These are phyloP conservation scores for Cutaneotrichosporon dermatis DNA, from an alignment of 1,284 basidiomycete genomes.

Conservation along the genomic window DNA sequence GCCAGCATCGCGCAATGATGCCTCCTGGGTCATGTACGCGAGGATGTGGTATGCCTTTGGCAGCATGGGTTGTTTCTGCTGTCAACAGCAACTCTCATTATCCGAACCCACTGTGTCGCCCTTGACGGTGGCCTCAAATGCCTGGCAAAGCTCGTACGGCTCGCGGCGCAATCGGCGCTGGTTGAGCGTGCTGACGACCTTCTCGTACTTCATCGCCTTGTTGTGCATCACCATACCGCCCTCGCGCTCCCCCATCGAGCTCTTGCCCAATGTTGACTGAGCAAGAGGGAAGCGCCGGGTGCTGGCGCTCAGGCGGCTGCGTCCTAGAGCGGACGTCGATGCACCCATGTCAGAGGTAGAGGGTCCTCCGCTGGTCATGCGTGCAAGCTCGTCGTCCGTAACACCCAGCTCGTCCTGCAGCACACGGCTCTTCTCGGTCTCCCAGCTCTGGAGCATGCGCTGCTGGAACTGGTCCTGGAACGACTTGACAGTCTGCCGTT, in stretches of 20 bases:
- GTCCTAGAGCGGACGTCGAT: slow-evolving; percentile 22
- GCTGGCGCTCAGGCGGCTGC: slow-evolving; percentile 33
- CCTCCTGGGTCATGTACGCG: slow-evolving; percentile 51
- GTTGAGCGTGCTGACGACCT: slow-evolving; percentile 62
- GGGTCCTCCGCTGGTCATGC: slow-evolving; percentile 14
- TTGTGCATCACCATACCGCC: slow-evolving; percentile 61
- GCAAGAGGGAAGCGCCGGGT: slow-evolving; percentile 38
- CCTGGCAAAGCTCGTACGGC: slow-evolving; percentile 34
- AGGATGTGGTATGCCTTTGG: slow-evolving; percentile 47
- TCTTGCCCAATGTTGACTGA: slow-evolving; percentile 29
- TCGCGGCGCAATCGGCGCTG: slow-evolving; percentile 35
- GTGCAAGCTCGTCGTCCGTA: slow-evolving; percentile 42
- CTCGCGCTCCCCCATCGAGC: slow-evolving; percentile 32
- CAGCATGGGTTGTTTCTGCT: slow-evolving; percentile 45
- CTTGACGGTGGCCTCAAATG: slow-evolving; percentile 35
- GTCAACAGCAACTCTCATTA: neutral
- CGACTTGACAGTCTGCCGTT: slow-evolving; percentile 36
- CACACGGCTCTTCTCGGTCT: slow-evolving; percentile 41
- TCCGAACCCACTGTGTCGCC: slow-evolving; percentile 26
- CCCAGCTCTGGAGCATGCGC: slow-evolving; percentile 42
- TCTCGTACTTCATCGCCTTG: slow-evolving; percentile 93
- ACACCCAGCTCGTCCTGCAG: slow-evolving; percentile 47
- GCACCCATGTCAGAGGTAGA: slow-evolving; percentile 10
- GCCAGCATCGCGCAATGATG: slow-evolving; percentile 38
- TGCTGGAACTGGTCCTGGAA: slow-evolving; percentile 46